Conservation (phyloP, 2,329 filamentous ascomycete species). For the Ascomycota sp. region DNA sequence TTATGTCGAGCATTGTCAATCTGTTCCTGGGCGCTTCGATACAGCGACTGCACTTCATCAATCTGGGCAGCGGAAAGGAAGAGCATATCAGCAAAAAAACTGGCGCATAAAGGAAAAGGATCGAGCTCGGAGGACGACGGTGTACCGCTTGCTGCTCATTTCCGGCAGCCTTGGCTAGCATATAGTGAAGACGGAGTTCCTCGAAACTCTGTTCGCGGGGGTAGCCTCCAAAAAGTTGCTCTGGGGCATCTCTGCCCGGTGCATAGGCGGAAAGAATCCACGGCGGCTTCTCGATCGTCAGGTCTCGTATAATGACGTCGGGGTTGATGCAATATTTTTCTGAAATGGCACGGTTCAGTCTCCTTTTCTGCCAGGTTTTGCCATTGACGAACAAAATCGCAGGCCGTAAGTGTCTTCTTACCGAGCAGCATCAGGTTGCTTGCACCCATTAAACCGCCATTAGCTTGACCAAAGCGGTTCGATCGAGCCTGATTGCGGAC, state of each 20-base stretch:
- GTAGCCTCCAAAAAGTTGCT: slow-evolving; percentile 64
- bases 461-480: slow-evolving; percentile 37
- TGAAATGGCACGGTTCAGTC: slow-evolving; percentile 2
- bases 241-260: slow-evolving; percentile 54
- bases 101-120: too few relatives aligned
- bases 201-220: slow-evolving; percentile 73
- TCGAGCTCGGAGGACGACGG: neutral
- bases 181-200: slow-evolving; percentile 63
- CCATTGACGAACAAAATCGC: too few relatives aligned
- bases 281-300: slow-evolving; percentile 50
- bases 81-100: neutral
- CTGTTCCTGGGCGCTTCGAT: slow-evolving; percentile 45
- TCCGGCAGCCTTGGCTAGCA: slow-evolving; percentile 35
- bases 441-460: slow-evolving; percentile 8
- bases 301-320: slow-evolving; percentile 42
- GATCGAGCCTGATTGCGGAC: slow-evolving; percentile 12
- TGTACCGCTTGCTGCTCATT: slow-evolving; percentile 33
- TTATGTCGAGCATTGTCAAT: slow-evolving; percentile 52
- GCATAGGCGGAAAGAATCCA: slow-evolving; percentile 82
- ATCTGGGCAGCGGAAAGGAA: slow-evolving; percentile 20
- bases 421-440: slow-evolving; percentile 6
- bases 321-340: slow-evolving; percentile 31
- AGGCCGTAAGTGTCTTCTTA: slow-evolving; percentile 2
- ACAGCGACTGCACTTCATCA: slow-evolving; percentile 38
- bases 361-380: neutral